Evolutionary conservation across 83 land plant genomes (phyloP), one percentile per base, ranked within the genome.

Genomic region (Picea engelmannii): DNA sequence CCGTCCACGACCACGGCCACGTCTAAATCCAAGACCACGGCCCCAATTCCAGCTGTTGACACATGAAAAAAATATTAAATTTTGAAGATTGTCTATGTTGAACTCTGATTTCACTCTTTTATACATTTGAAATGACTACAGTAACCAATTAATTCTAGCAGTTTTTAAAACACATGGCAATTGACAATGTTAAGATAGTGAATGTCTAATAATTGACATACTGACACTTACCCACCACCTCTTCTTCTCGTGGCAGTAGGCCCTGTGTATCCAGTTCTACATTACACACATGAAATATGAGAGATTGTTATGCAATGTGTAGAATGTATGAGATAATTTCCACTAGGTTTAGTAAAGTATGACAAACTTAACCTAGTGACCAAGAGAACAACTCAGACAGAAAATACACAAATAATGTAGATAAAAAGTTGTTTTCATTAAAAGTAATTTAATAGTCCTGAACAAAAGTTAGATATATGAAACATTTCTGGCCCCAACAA

Each of bases 1-100:
- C 71, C 88, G 82, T 0, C 90, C 82, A 60, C 82, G 74, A 9
- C 89, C 86, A 79, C 86, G 86, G 0, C 88, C 79, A 16, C 79
- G 79, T 5, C 77, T 21, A 74, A 44, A 44, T 16, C 83, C 83
- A 64, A 66, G n/a, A 0, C 81, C 81, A 62, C 84, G 76, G 25
- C 87, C 79, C 21, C 83, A 44, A 10, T 67, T 61, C 20, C 83
- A 38, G n/a, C 70, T 74, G 59, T 74, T 38, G 4, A 55, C 59
- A 55, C 23, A 10, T 18, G 16, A 74, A 24, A n/a, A 73, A 47
- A 47, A 5, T 47, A 12, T 47, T 47, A 47, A 9, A 1, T 24
- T 73, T 44, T n/a, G 4, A 42, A n/a, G 47, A n/a, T 55, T 35
- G 7, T 58, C 52, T 1, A 47, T 73, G 58, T 44, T 73, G n/a